phyloP scores from a whole-genome alignment of 2,329 filamentous ascomycete genomes.

The Sarocladium strictum region DNA sequence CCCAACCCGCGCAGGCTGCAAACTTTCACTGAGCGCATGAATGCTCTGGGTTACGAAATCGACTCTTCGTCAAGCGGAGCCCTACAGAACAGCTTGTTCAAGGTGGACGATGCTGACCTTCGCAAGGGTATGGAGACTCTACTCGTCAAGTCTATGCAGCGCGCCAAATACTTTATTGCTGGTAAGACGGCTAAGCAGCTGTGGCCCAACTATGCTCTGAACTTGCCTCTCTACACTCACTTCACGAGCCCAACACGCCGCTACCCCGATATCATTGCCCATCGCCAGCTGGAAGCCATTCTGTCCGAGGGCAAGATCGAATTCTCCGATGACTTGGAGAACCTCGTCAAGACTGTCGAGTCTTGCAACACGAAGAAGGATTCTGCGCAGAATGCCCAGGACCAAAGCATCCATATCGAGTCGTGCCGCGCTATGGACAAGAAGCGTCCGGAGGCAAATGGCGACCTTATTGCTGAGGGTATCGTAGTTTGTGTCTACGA shows the following conservation, averaged over 20 bases:
- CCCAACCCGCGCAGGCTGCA: constrained; percentile 85
- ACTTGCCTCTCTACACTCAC: constrained; percentile 91
- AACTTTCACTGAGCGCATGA: constrained; percentile 91
- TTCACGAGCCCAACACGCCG: constrained; percentile 94
- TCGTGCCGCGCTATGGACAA: constrained; percentile 95
- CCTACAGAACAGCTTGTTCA: constrained; percentile 91
- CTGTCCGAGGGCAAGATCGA: constrained; percentile 77
- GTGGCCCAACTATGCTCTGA: constrained; percentile 85
- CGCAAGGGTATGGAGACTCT: constrained; percentile 98
- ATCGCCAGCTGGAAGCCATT: constrained; percentile 85
- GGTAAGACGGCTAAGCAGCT: constrained; percentile 72
- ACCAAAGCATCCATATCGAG: constrained; percentile 98
- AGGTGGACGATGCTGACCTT: constrained; percentile 79
- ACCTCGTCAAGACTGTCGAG: constrained; percentile 84
- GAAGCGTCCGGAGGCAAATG: constrained; percentile 76
- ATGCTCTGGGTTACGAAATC: constrained; percentile 80
- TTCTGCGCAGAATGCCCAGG: constrained; percentile 92
- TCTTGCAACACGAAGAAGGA: constrained; percentile 99
- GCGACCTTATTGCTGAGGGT: constrained; percentile 90
- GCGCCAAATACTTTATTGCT: constrained; percentile 89
- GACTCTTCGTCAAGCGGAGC: constrained; percentile 85
- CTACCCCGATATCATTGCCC: constrained; percentile 91
- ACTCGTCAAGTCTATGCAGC: constrained; percentile 89
- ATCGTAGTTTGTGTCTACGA: constrained; percentile 97
- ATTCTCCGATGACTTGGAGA: constrained; percentile 84